Evolutionary conservation across 1,139 yeast genomes (phyloP), one percentile per base, ranked within the genome.

Genomic region (Yarrowia galli): DNA sequence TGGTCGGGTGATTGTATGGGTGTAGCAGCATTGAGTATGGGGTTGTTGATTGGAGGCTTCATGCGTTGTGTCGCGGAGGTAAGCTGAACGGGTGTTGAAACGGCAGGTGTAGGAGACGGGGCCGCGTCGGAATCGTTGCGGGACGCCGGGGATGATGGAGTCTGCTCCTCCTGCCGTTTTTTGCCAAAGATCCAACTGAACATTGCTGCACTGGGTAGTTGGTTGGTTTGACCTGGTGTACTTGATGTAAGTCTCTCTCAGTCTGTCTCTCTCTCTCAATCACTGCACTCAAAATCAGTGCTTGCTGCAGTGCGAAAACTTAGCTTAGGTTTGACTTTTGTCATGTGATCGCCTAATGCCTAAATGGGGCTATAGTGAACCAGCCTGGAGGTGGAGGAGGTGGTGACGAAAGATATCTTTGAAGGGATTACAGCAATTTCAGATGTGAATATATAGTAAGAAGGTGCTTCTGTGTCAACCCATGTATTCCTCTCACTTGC

Each of bases 231-330:
- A 28, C 32, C 8, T 28, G 32, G 32, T 28, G 8, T 28, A 28
- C 9, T 28, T 28, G 32, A 28, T 28, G 32, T 28, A 28, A 13
- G 36, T 35, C 36, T 35, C 36, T 28, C n/a, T n/a, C n/a, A n/a
- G n/a, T n/a, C n/a, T n/a, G 25, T 42, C 46, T 42, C 13, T 40
- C n/a, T 4, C 22, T 18, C 23, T 42, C 23, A 9, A 18, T 18
- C 46, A 20, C 15, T 43, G 48, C 22, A 16, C 56, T 22, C 58
- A 38, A 54, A 40, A 38, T 54, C 61, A 54, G 46, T 38, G 38
- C 61, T 54, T 54, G 61, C 61, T 54, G 61, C 61, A 54, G 61
- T n/a, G 46, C 23, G 18, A 54, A 54, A 54, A 54, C 36, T 23
- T n/a, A 38, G 36, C 46, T 16, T 3, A 20, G 7, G 18, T 35